Percentiles rank a stretch among this genome's conserved stretches.
Conservation (phyloP, 192 early-diverging fungal species). For the Backusella circina region DNA sequence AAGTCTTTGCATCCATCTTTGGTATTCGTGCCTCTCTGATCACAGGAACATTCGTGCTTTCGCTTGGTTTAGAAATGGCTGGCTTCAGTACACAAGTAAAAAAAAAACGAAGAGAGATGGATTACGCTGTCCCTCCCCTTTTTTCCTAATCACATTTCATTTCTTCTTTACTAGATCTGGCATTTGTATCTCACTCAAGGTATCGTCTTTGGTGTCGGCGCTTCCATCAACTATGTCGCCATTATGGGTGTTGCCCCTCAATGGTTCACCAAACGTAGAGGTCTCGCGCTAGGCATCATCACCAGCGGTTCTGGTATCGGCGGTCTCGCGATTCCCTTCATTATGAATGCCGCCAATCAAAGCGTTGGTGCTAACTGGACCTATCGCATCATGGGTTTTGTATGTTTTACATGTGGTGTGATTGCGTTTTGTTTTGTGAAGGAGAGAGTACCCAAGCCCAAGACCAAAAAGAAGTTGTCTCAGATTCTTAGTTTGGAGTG, state of each 20-base stretch:
- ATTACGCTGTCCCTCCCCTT: not conserved
- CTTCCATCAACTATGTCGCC: slow-evolving; percentile 15
- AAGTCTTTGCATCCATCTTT: slow-evolving; percentile 9
- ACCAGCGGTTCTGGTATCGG: slow-evolving; percentile 70
- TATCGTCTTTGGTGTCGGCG: slow-evolving; percentile 51
- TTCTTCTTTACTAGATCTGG: slow-evolving; percentile 42
- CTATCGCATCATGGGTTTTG: slow-evolving; percentile 31
- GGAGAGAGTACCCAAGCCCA: not conserved
- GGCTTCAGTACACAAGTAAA: slow-evolving; percentile 26
- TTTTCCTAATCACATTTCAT: not conserved
- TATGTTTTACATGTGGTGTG: slow-evolving; percentile 2
- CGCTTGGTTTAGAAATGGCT: slow-evolving; percentile 16
- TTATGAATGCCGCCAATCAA: slow-evolving; percentile 53
- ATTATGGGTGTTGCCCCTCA: slow-evolving; percentile 42
- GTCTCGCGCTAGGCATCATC: slow-evolving; percentile 53
- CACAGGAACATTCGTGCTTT: not conserved
- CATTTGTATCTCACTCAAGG: slow-evolving; percentile 59
- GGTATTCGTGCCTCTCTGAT: slow-evolving; percentile 1
- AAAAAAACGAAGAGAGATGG: no score
- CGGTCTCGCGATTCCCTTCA: slow-evolving; percentile 58
- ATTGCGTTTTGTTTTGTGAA: slow-evolving; percentile 3
- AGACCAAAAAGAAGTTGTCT: not conserved
- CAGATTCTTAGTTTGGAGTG: slow-evolving; percentile 15
- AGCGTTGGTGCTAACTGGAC: slow-evolving; percentile 51
- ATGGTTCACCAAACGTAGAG: slow-evolving; percentile 57